Evolutionary conservation across 83 land plant genomes (phyloP), one percentile per base, ranked within the genome.

Genomic region (Picea abies): DNA sequence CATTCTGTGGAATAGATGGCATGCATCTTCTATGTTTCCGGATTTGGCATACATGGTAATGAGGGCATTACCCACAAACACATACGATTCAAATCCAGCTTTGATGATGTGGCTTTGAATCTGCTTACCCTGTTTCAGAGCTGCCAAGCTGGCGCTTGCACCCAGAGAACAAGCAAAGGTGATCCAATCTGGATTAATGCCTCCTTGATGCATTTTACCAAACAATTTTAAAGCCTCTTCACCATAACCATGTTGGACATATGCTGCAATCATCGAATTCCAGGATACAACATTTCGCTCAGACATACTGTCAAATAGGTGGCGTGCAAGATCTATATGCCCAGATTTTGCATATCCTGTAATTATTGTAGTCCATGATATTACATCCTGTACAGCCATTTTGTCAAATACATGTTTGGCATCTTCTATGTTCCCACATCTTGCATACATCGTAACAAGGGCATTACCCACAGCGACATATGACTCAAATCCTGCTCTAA

Each of bases 181-280:
- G 32, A 79, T 17, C 22, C 35, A 20, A 49, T 47, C 56, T 17
- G 81, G 81, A 16, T 17, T 47, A 12, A 19, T 17, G 12, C 78
- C 7, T 49, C n/a, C 67, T 7, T 61, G n/a, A 22, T 56, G 81
- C 81, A 79, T 79, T 41, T 26, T 11, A 20, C 56, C 8, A 61
- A 79, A 79, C 26, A 79, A 7, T 22, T n/a, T 61, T 20, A 79
- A 20, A 49, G 81, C 81, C 63, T 79, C 81, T 56, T 79, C 26
- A 49, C 29, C 75, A 47, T 4, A 16, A 9, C 81, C 81, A 79
- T 49, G 26, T 32, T 58, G 63, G 10, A 29, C 81, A 79, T 79
- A 79, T n/a, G 62, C 66, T 79, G 81, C 63, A 58, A 79, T 79
- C 81, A 79, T 47, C 22, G 81, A 37, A 79, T 79, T 79, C 81